Evolutionary conservation across 2,329 filamentous ascomycete species (phyloP).

Genomic region (Alternaria sp.): DNA sequence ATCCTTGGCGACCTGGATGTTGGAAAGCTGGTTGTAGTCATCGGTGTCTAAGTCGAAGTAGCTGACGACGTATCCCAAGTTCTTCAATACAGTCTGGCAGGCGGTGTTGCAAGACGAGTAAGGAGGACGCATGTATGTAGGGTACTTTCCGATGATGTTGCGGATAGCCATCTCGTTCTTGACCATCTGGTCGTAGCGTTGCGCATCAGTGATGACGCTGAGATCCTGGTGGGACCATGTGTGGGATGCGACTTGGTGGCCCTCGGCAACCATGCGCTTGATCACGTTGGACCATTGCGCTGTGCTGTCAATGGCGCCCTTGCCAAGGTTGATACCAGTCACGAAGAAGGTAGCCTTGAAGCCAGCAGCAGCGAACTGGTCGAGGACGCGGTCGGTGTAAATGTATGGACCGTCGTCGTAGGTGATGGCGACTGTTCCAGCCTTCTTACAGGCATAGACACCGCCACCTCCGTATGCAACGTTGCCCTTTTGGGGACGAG

Average conservation of each 20-base stretch:
- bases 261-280: conserved; percentile 62
- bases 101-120: conserved; percentile 56
- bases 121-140: conserved; percentile 63
- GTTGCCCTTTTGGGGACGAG: conserved; percentile 62
- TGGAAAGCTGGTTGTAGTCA: conserved; percentile 46
- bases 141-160: conserved; percentile 63
- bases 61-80: conserved; percentile 66
- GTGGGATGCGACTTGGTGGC: conserved; percentile 69
- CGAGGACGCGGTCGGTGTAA: conserved; percentile 69
- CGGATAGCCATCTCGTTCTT: conserved; percentile 64
- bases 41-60: conserved; percentile 69
- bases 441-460: conserved; percentile 62
- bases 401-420: conserved; percentile 70
- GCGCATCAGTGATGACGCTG: conserved; percentile 52
- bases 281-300: conserved; percentile 60
- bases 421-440: conserved; percentile 70
- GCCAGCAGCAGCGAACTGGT: conserved; percentile 63
- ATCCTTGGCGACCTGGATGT: conserved; percentile 48
- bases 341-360: conserved; percentile 75
- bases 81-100: conserved; percentile 51
- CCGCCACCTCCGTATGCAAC: conserved; percentile 65
- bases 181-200: conserved; percentile 60
- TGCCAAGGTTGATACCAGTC: conserved; percentile 65
- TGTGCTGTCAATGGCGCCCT: conserved; percentile 63
- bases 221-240: conserved; percentile 64